A percentile compares a stretch with the other conserved stretches of the same genome.
These are phyloP conservation scores for Macroventuria anomochaeta DNA, from an alignment of 2,329 filamentous ascomycete species.

Conservation along the genomic window DNA sequence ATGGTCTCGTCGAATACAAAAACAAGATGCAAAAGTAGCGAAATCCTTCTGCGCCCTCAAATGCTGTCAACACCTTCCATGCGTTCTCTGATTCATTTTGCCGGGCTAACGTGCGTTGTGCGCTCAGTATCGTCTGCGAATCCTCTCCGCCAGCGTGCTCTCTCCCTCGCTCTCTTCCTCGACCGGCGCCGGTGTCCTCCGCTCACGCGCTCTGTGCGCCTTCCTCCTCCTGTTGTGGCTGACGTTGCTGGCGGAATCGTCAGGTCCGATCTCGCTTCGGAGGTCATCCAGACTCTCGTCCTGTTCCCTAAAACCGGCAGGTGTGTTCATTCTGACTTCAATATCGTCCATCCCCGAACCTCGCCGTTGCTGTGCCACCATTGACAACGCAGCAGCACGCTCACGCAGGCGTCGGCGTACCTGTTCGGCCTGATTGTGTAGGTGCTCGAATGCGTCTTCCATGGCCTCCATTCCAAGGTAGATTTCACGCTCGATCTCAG, in stretches of 20 bases:
- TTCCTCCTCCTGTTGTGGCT: conserved; percentile 71
- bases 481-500: conserved; percentile 91
- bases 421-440: conserved; percentile 84
- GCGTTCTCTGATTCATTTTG: background rate
- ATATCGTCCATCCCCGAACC: conserved; percentile 51
- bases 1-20: conserved; percentile 10
- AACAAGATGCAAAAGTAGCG: conserved; percentile 1
- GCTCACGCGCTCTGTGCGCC: conserved; percentile 71
- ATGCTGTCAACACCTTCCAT: conserved; percentile 3
- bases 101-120: background rate
- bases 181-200: conserved; percentile 74
- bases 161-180: conserved; percentile 58
- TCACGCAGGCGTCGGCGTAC: conserved; percentile 82
- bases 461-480: conserved; percentile 93
- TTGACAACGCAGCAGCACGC: conserved; percentile 77
- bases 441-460: conserved; percentile 89
- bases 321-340: conserved; percentile 58
- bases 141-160: conserved; percentile 35
- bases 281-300: conserved; percentile 51
- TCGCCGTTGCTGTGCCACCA: conserved; percentile 66
- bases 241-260: conserved; percentile 83
- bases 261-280: conserved; percentile 67
- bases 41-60: conserved; percentile 1
- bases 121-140: conserved; percentile 34
- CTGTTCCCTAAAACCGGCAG: conserved; percentile 45